Base-by-base conservation (phyloP, 1,284 basidiomycete genomes). In the Puccinia hordei region DNA sequence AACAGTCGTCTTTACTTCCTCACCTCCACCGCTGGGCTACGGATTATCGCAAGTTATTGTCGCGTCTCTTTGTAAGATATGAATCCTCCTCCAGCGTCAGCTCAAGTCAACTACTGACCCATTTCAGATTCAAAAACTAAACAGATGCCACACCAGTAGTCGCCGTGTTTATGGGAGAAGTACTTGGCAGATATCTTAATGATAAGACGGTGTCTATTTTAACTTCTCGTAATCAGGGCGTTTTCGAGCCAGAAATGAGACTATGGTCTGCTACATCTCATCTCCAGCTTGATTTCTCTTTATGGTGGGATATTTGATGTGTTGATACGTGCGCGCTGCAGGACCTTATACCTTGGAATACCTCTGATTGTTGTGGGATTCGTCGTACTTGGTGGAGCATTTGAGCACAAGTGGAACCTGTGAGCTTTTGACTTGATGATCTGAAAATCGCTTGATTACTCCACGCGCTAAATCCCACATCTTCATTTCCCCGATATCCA, bases 161-260 rank as follows among this genome's bases (percentile, higher is more conserved):
- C 17, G 89, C 89, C 0, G 89, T 90, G 4, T 75, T 92, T n/a
- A 84, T 92, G 63, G 92, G 91, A 57, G 91, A 92, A 84, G 33
- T 92, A 0, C 83, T 89, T 6, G 91, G 91, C 53, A 88, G 90
- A 22, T 92, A 89, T 83, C 83, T 88, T 81, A 92, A 92, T 82
- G 91, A 92, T 81, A 90, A 88, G 87, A 88, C 91, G 61, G 89
- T 90, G 87, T 88, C 88, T 81, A 63, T 84, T n/a, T 88, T 86
- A 73, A 89, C 91, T 82, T 86, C 87, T 68, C 86, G 89, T 24
- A 90, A 91, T 84, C 87, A 87, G 0, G 91, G 91, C 82, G 89
- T 92, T 46, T 92, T 92, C 85, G 89, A 90, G 83, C 90, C 91
- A 4, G 91, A 92, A 84, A 88, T 85, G 82, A 90, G 91, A 55